Base-by-base conservation (phyloP, 2,329 filamentous ascomycete genomes). In the Juglanconis juglandina region DNA sequence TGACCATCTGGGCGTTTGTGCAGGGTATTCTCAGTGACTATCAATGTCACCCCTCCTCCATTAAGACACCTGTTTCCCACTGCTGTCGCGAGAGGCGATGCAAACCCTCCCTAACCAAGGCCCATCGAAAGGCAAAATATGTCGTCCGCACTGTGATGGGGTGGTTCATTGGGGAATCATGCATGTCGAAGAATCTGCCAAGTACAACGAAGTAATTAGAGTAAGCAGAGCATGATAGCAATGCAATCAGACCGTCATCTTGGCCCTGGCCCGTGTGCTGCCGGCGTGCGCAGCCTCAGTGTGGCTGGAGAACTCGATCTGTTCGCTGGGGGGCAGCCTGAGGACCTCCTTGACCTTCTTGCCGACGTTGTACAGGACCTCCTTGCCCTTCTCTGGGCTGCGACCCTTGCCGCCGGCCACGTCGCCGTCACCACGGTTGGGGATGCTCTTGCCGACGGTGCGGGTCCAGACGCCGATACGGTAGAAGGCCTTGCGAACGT, bases 401-500 rank as follows among this genome's bases (percentile, higher is more conserved):
- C 92, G 87, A 66, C 89, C 90, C 80, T 94, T 93, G 67, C 88
- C 89, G 58, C 88, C 87, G 49, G 90, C 85, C 54, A 87, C 82
- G 66, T 90, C 87, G 46, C 85, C 87, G 62, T 89, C 87, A 61
- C 90, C 89, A 66, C 91, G 89, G 62, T 86, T 87, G 1, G 89
- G 88, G 63, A 93, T 88, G 71, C 84, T 85, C 81, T 94, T 94
- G 72, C 94, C 94, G 58, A 92, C 92, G 61, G 93, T 96, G 71
- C 92, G 90, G 65, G 95, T 99, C 95, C 96, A 99, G 68, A 98
- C 87, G 73, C 94, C 93, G 68, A 99, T 90, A 81, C 95, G 91
- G 85, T 92, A 99, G 81, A 99, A 98, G 55, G 90, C 93, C 82
- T 96, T 97, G 76, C 95, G 90, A 62, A 99, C 94, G 77, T 99